Base-by-base conservation (phyloP, 164 flowering plant genomes). In the Taxillus chinensis region DNA sequence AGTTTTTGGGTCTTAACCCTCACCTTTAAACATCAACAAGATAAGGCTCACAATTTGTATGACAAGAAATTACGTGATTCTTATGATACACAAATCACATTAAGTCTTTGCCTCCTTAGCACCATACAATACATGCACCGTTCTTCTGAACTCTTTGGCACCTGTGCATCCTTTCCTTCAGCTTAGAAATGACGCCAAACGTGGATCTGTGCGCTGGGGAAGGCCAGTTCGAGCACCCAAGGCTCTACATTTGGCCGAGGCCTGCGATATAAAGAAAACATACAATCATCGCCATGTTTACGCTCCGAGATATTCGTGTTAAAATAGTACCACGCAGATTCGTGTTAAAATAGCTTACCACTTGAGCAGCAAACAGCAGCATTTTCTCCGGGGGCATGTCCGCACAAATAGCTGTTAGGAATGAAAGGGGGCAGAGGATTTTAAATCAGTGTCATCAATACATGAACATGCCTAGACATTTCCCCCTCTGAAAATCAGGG, bases 311-410 rank as follows among this genome's bases (percentile, higher is more conserved):
- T 43, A 0, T 9, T 43, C 46, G 5, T 17, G 16, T 2, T 17
- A 3, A 7, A 54, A 5, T 5, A 17, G 0, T 7, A 17, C 17
- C 5, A 5, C 13, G 46, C 51, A 1, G 45, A 37, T 57, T 27
- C 27, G 2, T 27, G 27, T 27, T 41, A 39, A 16, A 62, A 51
- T 15, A 45, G 71, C 84, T 75, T 70, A 90, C 98, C 86, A 90
- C 98, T 84, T 74, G 83, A 56, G 96, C 76, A 48, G 99, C 96
- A 79, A 93, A 93, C 17, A 92, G 88, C 71, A 93, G 73, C 90
- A 93, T 86, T 64, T 75, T 83, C 76, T 86, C 96, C 1, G 96
- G 80, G 40, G 84, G 76, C 92, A 86, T 88, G 62, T 70, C 71
- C 42, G 83, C 78, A 60, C 98, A 93, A 13, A 90, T 62, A 61